phyloP scores from a whole-genome alignment of 768 basidiomycete species.

The Porphyrellus cyaneotinctus region DNA sequence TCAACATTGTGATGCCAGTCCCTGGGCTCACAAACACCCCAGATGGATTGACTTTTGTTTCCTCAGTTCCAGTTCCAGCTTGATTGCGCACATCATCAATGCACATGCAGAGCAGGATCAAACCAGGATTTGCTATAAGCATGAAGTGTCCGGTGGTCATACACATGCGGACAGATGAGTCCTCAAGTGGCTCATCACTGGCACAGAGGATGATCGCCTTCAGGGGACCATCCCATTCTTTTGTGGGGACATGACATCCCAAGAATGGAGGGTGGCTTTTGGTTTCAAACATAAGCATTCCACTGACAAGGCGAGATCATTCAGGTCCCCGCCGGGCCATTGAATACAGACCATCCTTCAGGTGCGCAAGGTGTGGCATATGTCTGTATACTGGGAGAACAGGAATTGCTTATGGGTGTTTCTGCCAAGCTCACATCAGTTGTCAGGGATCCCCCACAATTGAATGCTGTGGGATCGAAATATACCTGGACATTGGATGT shows the following conservation, averaged over 20 bases:
- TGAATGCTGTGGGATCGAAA: conserved; percentile 20
- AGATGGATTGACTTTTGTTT: conserved; percentile 72
- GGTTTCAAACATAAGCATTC: neutral
- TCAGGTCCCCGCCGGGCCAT: conserved; percentile 48
- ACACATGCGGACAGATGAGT: conserved; percentile 50
- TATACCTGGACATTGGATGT: conserved; percentile 44
- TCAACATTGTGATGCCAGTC: conserved; percentile 39
- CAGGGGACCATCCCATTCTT: conserved; percentile 59
- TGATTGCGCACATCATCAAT: conserved; percentile 54
- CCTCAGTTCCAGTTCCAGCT: conserved; percentile 46
- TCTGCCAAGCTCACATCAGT: conserved; percentile 45
- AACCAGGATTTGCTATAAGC: conserved; percentile 39
- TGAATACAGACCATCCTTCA: conserved; percentile 49
- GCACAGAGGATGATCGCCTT: conserved; percentile 27
- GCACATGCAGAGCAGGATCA: conserved; percentile 40
- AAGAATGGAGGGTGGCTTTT: conserved; percentile 48
- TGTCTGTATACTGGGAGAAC: conserved; percentile 41
- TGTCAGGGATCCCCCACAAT: conserved; percentile 38
- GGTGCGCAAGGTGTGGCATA: conserved; percentile 47
- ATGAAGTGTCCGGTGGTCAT: conserved; percentile 52
- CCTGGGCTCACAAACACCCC: conserved; percentile 50
- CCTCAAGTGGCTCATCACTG: conserved; percentile 56
- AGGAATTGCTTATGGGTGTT: conserved; percentile 27
- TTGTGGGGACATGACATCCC: conserved; percentile 68
- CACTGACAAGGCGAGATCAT: neutral